Conservation (phyloP, 2,329 filamentous ascomycete species). For the Clarireedia homoeocarpa region DNA sequence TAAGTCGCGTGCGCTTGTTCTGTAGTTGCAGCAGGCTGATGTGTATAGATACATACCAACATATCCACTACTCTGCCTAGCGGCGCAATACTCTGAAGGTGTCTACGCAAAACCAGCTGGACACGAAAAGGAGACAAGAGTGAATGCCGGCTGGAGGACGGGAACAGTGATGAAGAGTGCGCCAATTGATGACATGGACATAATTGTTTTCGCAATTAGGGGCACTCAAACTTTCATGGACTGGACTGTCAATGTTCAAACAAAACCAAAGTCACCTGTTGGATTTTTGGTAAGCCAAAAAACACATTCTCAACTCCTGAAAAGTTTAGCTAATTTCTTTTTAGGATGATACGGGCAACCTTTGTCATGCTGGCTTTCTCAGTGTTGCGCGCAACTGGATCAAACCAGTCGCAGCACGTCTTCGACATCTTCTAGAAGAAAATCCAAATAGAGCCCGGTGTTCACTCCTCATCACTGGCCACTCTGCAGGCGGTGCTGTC, state of each 20-base stretch:
- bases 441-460: constrained; percentile 58
- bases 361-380: constrained; percentile 76
- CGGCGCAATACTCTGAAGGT: constrained; percentile 67
- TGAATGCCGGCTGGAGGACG: constrained; percentile 61
- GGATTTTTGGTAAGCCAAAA: constrained; percentile 52
- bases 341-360: constrained; percentile 64
- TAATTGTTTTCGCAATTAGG: constrained; percentile 76
- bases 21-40: not conserved
- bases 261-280: constrained; percentile 54
- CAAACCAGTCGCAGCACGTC: constrained; percentile 59
- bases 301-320: not conserved
- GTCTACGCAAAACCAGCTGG: constrained; percentile 62
- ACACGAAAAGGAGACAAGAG: constrained; percentile 58
- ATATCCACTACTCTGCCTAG: constrained; percentile 70
- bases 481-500: constrained; percentile 79
- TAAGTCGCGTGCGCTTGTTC: constrained; percentile 25
- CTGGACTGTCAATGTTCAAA: constrained; percentile 77
- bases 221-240: constrained; percentile 72
- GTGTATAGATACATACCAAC: constrained; percentile 57
- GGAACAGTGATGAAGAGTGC: constrained; percentile 78
- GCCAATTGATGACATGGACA: constrained; percentile 67
- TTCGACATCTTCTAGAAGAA: constrained; percentile 63
- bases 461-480: constrained; percentile 75
- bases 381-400: constrained; percentile 70
- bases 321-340: no score